Conservation (phyloP, 2,329 filamentous ascomycete genomes). For the Didymella segeticola region DNA sequence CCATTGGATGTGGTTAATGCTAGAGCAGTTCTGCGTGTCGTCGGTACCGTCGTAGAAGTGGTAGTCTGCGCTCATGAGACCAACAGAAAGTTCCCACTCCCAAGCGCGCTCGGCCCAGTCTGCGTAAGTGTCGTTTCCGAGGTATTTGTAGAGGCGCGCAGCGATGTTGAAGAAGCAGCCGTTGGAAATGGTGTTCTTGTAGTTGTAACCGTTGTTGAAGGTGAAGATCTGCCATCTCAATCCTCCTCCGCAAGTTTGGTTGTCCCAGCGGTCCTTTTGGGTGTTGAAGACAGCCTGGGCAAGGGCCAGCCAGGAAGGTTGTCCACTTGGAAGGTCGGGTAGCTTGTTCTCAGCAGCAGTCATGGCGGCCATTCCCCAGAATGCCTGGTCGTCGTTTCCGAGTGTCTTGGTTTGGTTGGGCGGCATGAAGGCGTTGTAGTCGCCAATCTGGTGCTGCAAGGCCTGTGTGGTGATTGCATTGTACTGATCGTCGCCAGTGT, state of each 20-base stretch:
- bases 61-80: constrained; percentile 57
- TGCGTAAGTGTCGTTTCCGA: constrained; percentile 61
- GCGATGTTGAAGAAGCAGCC: constrained; percentile 83
- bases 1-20: constrained; percentile 56
- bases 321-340: constrained; percentile 51
- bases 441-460: constrained; percentile 76
- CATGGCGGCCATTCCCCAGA: constrained; percentile 66
- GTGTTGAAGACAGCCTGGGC: constrained; percentile 76
- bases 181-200: constrained; percentile 84
- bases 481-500: constrained; percentile 50
- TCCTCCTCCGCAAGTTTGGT: constrained; percentile 70
- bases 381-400: constrained; percentile 65
- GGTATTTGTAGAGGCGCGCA: constrained; percentile 74
- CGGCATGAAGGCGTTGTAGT: constrained; percentile 78
- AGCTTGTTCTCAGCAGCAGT: constrained; percentile 62
- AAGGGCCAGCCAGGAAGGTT: constrained; percentile 71
- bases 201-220: constrained; percentile 77
- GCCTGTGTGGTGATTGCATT: constrained; percentile 56
- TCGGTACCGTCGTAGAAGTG: constrained; percentile 56
- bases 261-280: constrained; percentile 74
- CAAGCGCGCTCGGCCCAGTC: constrained; percentile 72
- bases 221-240: constrained; percentile 82
- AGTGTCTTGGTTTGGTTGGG: constrained; percentile 66
- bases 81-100: constrained; percentile 60
- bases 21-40: constrained; percentile 52